These are phyloP conservation scores for Lithohypha guttulata DNA, from an alignment of 2,329 filamentous ascomycete genomes.

Conservation along the genomic window DNA sequence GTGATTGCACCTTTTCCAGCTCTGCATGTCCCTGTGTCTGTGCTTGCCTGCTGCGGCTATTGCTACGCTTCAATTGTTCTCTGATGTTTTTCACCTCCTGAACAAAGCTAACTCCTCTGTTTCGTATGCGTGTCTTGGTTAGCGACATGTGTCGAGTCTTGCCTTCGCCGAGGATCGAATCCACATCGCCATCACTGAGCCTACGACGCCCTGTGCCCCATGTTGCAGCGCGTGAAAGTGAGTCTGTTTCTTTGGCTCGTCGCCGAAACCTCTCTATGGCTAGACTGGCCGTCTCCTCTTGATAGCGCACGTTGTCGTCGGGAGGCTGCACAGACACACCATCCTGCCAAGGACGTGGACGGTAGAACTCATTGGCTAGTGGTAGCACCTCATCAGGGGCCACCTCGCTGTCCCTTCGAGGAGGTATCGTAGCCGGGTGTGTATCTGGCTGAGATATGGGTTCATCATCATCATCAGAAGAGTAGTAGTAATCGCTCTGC, in stretches of 20 bases:
- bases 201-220: slow-evolving; percentile 38
- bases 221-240: slow-evolving; percentile 44
- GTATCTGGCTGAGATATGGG: no score
- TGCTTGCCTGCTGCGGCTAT: slow-evolving; percentile 36
- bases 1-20: slow-evolving; percentile 6
- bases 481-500: slow-evolving; percentile 28
- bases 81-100: slow-evolving; percentile 27
- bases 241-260: slow-evolving; percentile 42
- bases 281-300: slow-evolving; percentile 43
- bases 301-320: slow-evolving; percentile 25
- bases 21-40: slow-evolving; percentile 10
- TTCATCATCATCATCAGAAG: slow-evolving; percentile 26
- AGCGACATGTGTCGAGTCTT: slow-evolving; percentile 33
- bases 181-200: slow-evolving; percentile 42
- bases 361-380: slow-evolving; percentile 29
- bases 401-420: slow-evolving; percentile 20
- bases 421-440: slow-evolving; percentile 23
- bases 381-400: slow-evolving; percentile 26
- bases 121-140: slow-evolving; percentile 24
- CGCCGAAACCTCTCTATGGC: slow-evolving; percentile 44
- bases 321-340: slow-evolving; percentile 13
- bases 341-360: slow-evolving; percentile 41
- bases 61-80: slow-evolving; percentile 30
- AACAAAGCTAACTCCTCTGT: slow-evolving; percentile 36
- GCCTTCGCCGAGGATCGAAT: slow-evolving; percentile 33